A percentile compares a stretch with the other conserved stretches of the same genome.
phyloP scores from a whole-genome alignment of 352 stramenopile genomes.

The Thraustochytrium sp. region DNA sequence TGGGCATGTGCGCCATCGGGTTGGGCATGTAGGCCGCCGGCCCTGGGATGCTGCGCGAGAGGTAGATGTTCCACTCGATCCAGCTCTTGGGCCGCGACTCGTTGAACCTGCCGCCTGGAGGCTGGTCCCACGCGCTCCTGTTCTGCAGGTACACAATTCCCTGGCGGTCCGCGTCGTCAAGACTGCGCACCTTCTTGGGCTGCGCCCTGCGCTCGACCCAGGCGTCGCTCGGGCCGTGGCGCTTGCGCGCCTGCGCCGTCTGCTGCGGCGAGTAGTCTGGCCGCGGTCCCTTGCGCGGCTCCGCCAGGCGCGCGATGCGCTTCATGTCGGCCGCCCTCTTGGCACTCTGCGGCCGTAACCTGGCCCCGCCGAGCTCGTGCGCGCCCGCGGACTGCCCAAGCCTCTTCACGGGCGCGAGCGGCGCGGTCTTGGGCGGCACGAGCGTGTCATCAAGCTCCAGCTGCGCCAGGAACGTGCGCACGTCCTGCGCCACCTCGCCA shows the following conservation, averaged over 20 bases:
- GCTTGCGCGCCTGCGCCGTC: background rate
- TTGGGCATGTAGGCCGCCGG: background rate
- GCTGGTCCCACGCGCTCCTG: background rate
- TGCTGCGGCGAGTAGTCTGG: background rate
- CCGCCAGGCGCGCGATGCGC: background rate
- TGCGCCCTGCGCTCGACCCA: background rate
- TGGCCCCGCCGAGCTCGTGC: too few species aligned
- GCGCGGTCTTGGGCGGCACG: background rate
- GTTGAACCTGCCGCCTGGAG: slow-evolving; percentile 5
- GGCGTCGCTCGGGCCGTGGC: background rate
- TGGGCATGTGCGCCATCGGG: background rate
- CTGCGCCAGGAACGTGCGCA: background rate
- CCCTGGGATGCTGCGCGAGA: background rate
- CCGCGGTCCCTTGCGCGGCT: background rate
- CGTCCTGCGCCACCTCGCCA: background rate
- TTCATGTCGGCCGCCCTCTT: background rate
- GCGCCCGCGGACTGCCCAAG: too few species aligned
- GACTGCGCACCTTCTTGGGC: background rate
- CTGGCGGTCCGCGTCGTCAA: background rate
- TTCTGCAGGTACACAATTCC: background rate
- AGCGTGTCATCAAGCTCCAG: background rate
- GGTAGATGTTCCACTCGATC: slow-evolving; percentile 31
- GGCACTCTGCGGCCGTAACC: too few species aligned
- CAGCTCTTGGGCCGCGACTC: background rate
- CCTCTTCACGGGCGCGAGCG: too few species aligned